Evolutionary conservation across 768 basidiomycete species (phyloP), one percentile per base, ranked within the genome.

Genomic region (Tricholoma hemisulphureum): DNA sequence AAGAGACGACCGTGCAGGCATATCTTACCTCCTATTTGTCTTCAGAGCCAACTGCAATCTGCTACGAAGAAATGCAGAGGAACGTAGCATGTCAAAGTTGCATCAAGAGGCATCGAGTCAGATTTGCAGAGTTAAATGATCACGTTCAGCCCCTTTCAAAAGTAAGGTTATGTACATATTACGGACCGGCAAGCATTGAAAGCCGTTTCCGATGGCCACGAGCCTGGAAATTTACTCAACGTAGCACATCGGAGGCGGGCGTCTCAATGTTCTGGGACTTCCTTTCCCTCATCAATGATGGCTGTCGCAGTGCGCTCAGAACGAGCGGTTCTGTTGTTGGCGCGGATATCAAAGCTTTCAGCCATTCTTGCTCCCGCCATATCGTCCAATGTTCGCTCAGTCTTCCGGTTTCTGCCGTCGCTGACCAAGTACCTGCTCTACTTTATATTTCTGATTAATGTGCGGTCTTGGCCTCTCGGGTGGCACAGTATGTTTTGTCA

Each of bases 401-500:
- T 63, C 10, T 14, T 61, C 10, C 63, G 55, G n/a, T 34, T 55
- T 6, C 31, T 62, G 23, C 66, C 68, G 6, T 60, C 60, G 3
- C 34, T 65, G 3, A 58, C 62, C 2, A 86, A 82, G 68, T 76
- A 73, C 59, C 51, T 82, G 35, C 53, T 80, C n/a, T 61, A 65
- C 37, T 31, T 85, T 18, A 55, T 89, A 0, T 71, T 89, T 49
- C 64, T 88, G n/a, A 37, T 84, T 18, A 89, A 90, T 58, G 58
- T 73, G 16, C 81, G 83, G 18, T 87, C 86, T 13, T 79, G 83
- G 66, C 89, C 89, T 1, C 65, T 87, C 20, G 75, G 75, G 26
- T 91, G 88, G 88, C 88, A 89, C 63, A 63, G 88, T 89, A 65
- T 66, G 87, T 80, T 6, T 20, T 16, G 51, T 6, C 6, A 45